Evolutionary conservation across 768 basidiomycete species (phyloP), one percentile per base, ranked within the genome.

Genomic region (Hygrocybe coccinea): DNA sequence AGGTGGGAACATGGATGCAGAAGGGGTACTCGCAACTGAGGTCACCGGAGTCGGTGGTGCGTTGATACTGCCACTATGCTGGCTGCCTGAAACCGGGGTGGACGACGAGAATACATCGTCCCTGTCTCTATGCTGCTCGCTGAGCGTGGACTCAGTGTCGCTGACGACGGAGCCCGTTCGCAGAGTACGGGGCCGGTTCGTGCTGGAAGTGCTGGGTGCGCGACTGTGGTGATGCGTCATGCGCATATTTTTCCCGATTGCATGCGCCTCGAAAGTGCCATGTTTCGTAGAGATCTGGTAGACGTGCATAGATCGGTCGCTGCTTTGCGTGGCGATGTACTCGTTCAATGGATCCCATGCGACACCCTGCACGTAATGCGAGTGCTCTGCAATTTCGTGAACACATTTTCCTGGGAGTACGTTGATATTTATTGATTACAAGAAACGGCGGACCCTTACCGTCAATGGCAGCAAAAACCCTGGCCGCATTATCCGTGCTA

Each of bases 281-380:
- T 87, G 81, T 58, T 88, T 87, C 54, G 82, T 82, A 7, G 83
- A 82, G 60, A 97, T 84, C 59, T 82, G 81, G 71, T 97, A 92
- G 61, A 99, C 85, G 67, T 97, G 93, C 83, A 98, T 95, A 19
- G 93, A 89, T 45, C 95, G 81, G 71, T 99, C 97, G 64, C 88
- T 91, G 69, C 91, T 93, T 67, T 99, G 97, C 0, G 97, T 98
- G 3, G 97, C 95, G 58, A 99, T 91, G 66, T 89, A 98, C 69
- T 97, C 92, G 68, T 95, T 94, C 63, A 97, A 72, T 1, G 97
- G 97, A 61, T 99, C 97, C 97, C 97, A 99, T 0, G 95, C 91
- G 25, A 98, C 97, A 8, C 97, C 97, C 74, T 99, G 97, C 0
- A 99, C 97, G 66, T 91, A 97, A 70, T 98, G 95, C 34, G 81